Conservation (phyloP, 768 basidiomycete genomes). For the Termitomyces sp. region DNA sequence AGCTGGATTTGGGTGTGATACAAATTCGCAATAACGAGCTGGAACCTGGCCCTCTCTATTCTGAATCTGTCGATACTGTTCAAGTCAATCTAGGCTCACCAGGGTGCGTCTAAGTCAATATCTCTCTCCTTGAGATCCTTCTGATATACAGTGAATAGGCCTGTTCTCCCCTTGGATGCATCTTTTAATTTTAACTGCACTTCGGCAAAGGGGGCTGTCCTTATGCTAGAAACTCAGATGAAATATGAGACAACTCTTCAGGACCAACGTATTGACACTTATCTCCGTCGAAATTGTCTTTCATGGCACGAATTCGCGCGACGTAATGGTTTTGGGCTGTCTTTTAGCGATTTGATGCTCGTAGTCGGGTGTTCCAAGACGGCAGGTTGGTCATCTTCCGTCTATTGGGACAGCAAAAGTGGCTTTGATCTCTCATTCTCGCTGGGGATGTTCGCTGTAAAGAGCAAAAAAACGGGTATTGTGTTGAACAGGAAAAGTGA, state of each 20-base stretch:
- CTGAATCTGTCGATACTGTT: too few relatives aligned
- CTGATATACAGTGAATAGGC: too few relatives aligned
- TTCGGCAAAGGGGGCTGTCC: conserved; percentile 9
- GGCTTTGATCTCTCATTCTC: conserved; percentile 7
- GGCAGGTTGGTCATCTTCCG: conserved; percentile 9
- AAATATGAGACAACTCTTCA: conserved; percentile 5
- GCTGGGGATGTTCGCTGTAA: background rate
- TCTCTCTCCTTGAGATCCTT: too few relatives aligned
- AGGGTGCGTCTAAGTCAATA: too few relatives aligned
- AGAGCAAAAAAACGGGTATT: background rate
- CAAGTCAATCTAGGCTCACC: too few relatives aligned
- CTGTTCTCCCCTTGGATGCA: background rate
- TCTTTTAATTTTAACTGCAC: background rate
- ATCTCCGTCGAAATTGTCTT: conserved; percentile 7
- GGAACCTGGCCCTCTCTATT: too few relatives aligned
- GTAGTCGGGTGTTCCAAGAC: conserved; percentile 12
- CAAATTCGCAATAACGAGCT: too few relatives aligned
- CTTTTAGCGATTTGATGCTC: conserved; percentile 11
- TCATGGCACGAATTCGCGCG: conserved; percentile 11
- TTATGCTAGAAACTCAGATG: conserved; percentile 12
- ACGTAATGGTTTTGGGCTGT: background rate
- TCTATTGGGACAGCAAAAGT: conserved; percentile 1
- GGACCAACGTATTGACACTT: background rate
- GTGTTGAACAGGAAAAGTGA: conserved; percentile 2
- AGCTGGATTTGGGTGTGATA: too few relatives aligned